Evolutionary conservation across 148 eudicot species (phyloP).

Genomic region (Chenopodium quinoa): DNA sequence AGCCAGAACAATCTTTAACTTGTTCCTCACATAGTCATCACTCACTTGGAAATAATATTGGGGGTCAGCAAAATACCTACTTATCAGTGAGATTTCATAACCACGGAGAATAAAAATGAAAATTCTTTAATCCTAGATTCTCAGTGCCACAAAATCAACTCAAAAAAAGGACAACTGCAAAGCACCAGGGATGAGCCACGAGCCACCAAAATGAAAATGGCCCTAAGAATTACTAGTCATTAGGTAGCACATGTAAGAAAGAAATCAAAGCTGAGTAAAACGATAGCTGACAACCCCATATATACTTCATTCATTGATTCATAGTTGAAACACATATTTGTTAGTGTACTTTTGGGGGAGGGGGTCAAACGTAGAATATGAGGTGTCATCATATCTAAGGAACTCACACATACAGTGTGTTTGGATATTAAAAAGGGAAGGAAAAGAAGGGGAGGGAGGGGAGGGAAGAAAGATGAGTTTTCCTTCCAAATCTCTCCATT

Average conservation of each 20-base stretch:
- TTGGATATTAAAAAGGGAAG: no score
- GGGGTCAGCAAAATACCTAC: constrained; percentile 84
- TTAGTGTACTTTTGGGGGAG: neutral
- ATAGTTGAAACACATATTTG: neutral
- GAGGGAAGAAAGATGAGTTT: no score
- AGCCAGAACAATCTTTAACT: constrained; percentile 81
- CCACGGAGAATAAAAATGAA: neutral
- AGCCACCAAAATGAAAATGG: neutral
- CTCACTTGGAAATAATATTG: constrained; percentile 98
- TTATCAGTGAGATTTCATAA: constrained; percentile 47
- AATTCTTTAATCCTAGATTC: neutral
- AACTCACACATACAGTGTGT: no score
- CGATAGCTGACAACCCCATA: neutral
- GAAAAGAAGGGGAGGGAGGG: no score
- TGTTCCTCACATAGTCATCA: constrained; percentile 91
- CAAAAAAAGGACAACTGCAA: neutral
- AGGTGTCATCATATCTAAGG: neutral
- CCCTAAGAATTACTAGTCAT: no score
- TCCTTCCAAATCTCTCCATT: no score
- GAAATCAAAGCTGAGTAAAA: neutral
- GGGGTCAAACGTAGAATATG: neutral
- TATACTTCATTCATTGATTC: no score
- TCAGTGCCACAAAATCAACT: neutral
- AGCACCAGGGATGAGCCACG: neutral
- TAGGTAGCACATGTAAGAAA: neutral